Percentiles rank a stretch among this genome's conserved stretches.
Conservation (phyloP, 2,329 filamentous ascomycete species). For the Didymella sp. region DNA sequence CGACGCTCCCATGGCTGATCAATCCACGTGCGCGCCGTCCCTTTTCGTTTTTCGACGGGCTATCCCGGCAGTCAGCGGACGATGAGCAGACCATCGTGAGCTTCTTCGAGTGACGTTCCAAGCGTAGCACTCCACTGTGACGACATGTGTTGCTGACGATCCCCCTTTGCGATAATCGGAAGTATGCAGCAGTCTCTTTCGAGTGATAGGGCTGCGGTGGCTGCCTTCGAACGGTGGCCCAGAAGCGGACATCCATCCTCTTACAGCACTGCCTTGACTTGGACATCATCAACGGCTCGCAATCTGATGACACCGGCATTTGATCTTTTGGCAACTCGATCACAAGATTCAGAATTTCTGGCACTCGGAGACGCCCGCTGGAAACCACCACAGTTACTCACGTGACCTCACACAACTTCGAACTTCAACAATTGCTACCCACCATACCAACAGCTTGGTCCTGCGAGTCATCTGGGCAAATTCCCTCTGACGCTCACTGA, state of each 20-base stretch:
- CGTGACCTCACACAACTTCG: conserved; percentile 8
- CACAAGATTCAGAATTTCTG: not conserved
- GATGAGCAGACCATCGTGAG: conserved; percentile 17
- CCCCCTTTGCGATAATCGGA: conserved; percentile 9
- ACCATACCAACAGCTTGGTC: conserved; percentile 15
- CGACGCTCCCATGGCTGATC: conserved; percentile 25
- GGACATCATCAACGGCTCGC: not conserved
- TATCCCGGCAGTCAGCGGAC: conserved; percentile 24
- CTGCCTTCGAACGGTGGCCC: not conserved
- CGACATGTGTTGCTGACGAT: conserved; percentile 27
- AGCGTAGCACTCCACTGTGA: conserved; percentile 16
- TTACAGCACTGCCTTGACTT: conserved; percentile 6
- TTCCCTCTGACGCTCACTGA: conserved; percentile 14
- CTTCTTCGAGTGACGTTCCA: conserved; percentile 9
- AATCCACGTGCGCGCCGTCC: conserved; percentile 27
- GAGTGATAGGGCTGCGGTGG: conserved; percentile 9
- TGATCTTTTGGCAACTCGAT: not conserved
- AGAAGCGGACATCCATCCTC: conserved; percentile 7
- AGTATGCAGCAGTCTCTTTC: conserved; percentile 5
- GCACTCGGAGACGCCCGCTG: not conserved
- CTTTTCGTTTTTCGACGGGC: conserved; percentile 20
- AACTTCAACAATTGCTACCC: not conserved
- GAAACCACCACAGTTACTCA: not conserved
- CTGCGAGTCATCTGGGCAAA: conserved; percentile 12
- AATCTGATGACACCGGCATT: conserved; percentile 11